Conservation (phyloP, 2,329 filamentous ascomycete species). For the Chaetomium strumarium region DNA sequence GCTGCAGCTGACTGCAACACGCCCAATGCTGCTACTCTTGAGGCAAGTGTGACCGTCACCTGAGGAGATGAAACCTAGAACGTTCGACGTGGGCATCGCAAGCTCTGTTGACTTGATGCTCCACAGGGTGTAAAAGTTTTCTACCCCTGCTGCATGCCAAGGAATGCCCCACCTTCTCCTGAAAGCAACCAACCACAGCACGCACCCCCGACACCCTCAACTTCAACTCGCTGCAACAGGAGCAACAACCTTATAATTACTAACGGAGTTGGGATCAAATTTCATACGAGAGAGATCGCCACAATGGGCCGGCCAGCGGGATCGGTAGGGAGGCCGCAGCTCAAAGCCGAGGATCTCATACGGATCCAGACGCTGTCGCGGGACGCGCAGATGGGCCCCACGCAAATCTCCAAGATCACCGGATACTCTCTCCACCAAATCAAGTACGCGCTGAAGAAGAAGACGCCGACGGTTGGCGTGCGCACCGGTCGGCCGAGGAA, state of each 20-base stretch:
- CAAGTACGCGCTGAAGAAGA: constrained; percentile 17
- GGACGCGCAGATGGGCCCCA: constrained; percentile 13
- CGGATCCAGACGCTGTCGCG: constrained; percentile 12
- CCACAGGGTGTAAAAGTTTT: not conserved
- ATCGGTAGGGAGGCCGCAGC: constrained; percentile 2
- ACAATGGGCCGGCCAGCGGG: constrained; percentile 8
- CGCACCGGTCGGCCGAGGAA: constrained; percentile 10
- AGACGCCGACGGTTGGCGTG: constrained; percentile 11
- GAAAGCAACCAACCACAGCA: not conserved
- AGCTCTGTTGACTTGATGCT: not conserved
- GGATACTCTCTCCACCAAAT: constrained; percentile 16
- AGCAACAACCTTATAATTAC: not conserved
- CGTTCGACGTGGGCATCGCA: not conserved
- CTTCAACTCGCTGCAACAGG: not conserved
- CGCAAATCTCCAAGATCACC: constrained; percentile 11
- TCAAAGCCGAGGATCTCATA: constrained; percentile 9
- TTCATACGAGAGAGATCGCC: not conserved
- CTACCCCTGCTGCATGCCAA: not conserved
- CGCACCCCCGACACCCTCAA: not conserved
- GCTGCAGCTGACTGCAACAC: no score
- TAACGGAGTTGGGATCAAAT: no score
- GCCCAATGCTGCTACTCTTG: no score
- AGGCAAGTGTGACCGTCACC: no score
- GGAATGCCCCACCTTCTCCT: not conserved
- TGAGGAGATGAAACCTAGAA: not conserved